These are phyloP conservation scores for Neurospora tetraspora DNA, from an alignment of 495 filamentous ascomycete genomes.

Conservation along the genomic window DNA sequence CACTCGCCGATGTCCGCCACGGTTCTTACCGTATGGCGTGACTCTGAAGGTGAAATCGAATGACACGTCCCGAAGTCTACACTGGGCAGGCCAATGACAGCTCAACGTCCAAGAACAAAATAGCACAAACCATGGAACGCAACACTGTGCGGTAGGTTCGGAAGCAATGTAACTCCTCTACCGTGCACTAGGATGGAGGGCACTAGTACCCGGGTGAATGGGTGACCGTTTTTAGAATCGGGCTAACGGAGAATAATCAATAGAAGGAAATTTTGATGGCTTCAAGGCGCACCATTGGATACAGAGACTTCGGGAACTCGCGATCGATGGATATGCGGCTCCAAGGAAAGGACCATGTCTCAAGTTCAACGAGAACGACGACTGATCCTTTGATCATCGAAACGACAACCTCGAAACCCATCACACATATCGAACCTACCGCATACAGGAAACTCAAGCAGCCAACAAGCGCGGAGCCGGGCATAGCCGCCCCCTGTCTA, in stretches of 20 bases:
- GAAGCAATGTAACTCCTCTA: background rate
- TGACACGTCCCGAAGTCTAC: background rate
- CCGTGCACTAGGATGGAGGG: background rate
- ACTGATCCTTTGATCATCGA: background rate
- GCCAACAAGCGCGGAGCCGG: background rate
- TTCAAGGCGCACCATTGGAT: background rate
- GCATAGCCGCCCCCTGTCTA: background rate
- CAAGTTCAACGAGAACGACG: background rate
- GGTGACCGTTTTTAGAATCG: background rate
- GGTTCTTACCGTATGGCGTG: background rate
- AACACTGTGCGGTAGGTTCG: background rate
- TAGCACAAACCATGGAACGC: background rate
- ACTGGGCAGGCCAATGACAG: background rate
- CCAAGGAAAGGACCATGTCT: background rate
- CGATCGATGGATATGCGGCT: background rate
- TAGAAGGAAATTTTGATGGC: background rate
- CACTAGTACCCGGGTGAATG: background rate
- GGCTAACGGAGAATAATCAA: background rate
- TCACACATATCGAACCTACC: background rate
- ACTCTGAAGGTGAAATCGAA: background rate
- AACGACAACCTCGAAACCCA: background rate
- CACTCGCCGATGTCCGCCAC: background rate
- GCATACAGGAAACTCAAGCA: background rate
- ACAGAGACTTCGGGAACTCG: background rate
- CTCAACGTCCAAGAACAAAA: background rate